phyloP scores from a whole-genome alignment of 2,329 filamentous ascomycete genomes.

The Rutstroemia sp. region DNA sequence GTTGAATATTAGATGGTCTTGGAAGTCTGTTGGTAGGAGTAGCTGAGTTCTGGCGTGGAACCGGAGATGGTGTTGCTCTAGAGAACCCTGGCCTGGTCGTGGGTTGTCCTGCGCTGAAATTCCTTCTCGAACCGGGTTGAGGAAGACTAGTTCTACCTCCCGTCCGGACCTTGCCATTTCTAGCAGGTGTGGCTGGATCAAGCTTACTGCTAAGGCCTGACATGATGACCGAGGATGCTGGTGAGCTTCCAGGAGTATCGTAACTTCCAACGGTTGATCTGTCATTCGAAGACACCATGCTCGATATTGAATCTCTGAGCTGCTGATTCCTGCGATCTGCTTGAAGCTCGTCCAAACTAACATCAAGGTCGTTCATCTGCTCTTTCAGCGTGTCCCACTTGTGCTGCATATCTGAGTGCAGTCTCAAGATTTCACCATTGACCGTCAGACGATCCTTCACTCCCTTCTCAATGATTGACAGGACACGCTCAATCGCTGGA shows the following conservation, averaged over 20 bases:
- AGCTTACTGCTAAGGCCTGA: constrained; percentile 38
- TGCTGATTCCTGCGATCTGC: constrained; percentile 59
- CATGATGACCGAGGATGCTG: constrained; percentile 57
- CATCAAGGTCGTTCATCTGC: constrained; percentile 71
- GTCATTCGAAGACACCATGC: constrained; percentile 52
- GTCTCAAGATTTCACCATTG: constrained; percentile 85
- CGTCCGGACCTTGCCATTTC: constrained; percentile 27
- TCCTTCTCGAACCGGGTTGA: constrained; percentile 37
- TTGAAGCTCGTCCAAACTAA: constrained; percentile 65
- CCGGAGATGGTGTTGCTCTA: constrained; percentile 33
- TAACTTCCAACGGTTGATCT: constrained; percentile 41
- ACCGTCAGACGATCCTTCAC: constrained; percentile 91
- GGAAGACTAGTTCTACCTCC: constrained; percentile 30
- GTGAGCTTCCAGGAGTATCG: constrained; percentile 50
- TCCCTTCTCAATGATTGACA: constrained; percentile 92
- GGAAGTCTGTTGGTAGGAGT: constrained; percentile 42
- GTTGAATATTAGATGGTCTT: constrained; percentile 37
- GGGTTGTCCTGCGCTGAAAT: constrained; percentile 32
- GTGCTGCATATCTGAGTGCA: constrained; percentile 79
- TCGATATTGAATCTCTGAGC: constrained; percentile 86
- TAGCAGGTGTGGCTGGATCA: constrained; percentile 27
- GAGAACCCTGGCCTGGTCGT: constrained; percentile 36
- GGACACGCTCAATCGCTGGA: constrained; percentile 82
- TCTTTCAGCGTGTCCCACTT: constrained; percentile 71
- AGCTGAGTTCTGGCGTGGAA: constrained; percentile 36